A percentile compares a stretch with the other conserved stretches of the same genome.
Conservation (phyloP, 768 basidiomycete genomes). For the Leccinum broughii region DNA sequence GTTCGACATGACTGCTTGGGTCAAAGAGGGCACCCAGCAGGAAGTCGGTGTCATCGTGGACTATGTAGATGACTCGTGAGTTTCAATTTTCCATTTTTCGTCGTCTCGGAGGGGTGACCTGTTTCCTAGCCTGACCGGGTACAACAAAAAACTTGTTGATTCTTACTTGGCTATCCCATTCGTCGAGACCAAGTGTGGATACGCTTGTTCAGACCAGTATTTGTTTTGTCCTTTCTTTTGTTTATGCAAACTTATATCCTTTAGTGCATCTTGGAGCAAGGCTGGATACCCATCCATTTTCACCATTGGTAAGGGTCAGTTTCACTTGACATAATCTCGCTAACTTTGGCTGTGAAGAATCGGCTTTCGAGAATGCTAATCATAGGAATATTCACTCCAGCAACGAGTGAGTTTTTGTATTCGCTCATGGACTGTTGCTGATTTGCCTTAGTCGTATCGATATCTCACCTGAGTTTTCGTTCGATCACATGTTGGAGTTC, state of each 20-base stretch:
- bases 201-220: constrained; percentile 94
- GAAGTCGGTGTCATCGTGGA: constrained; percentile 86
- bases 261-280: constrained; percentile 77
- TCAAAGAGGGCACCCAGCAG: constrained; percentile 76
- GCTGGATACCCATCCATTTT: constrained; percentile 86
- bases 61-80: constrained; percentile 65
- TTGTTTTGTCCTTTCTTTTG: constrained; percentile 28
- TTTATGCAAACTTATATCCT: constrained; percentile 22
- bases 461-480: constrained; percentile 86
- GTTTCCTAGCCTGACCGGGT: constrained; percentile 64
- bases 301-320: constrained; percentile 53
- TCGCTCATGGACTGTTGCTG: constrained; percentile 38
- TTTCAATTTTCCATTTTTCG: constrained; percentile 28
- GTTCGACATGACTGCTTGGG: constrained; percentile 96
- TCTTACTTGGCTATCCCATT: constrained; percentile 83
- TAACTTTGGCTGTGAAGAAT: constrained; percentile 42
- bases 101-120: constrained; percentile 5
- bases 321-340: not conserved
- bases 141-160: constrained; percentile 75
- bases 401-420: constrained; percentile 64
- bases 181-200: constrained; percentile 83
- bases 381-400: constrained; percentile 71
- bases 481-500: constrained; percentile 86
- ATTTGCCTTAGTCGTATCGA: constrained; percentile 65
- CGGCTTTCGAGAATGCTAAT: constrained; percentile 75